Base-by-base conservation (phyloP, 805 yeast genomes). In the Yamadazyma nakazawae region DNA sequence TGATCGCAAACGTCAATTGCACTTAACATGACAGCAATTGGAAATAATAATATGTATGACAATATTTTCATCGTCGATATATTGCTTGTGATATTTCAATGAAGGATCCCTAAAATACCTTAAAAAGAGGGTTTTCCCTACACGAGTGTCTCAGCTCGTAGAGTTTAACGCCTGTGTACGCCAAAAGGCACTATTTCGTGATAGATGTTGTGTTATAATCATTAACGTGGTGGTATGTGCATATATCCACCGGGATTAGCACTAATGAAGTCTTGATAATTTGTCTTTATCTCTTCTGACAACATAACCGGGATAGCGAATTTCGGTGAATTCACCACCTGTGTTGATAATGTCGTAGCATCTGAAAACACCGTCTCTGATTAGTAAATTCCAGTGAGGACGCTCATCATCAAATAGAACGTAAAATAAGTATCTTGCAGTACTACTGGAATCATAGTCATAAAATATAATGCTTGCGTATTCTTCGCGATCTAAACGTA, bases 271-370 rank as follows among this genome's bases (percentile, higher is more conserved):
- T 37, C 14, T 18, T 37, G 40, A 37, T 9, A 37, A 18, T 12
- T 10, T 3, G 16, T 21, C 28, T 18, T 21, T 37, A 37, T 37
- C 40, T 37, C 40, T 18, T 17, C n/a, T 37, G 24, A 37, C 28
- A 37, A 17, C 28, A n/a, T 37, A 37, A 5, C 26, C 40, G 12
- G 24, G 40, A 21, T 17, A 37, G n/a, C 14, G n/a, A 21, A 37
- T 21, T 21, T 37, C 40, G 2, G 40, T 37, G 26, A 18, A 37
- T 13, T 37, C 40, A 21, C 40, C 40, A 18, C 40, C 40, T 5
- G 40, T 37, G 40, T 37, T 18, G 40, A 37, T 16, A 18, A 37
- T 17, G 40, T 37, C 40, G 26, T 37, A 37, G 40, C 40, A 37
- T 7, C 40, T 17, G 40, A 37, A 37, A 5, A 37, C 28, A 6